Base-by-base conservation (phyloP, 2,329 filamentous ascomycete species). In the Fusarium siculi region DNA sequence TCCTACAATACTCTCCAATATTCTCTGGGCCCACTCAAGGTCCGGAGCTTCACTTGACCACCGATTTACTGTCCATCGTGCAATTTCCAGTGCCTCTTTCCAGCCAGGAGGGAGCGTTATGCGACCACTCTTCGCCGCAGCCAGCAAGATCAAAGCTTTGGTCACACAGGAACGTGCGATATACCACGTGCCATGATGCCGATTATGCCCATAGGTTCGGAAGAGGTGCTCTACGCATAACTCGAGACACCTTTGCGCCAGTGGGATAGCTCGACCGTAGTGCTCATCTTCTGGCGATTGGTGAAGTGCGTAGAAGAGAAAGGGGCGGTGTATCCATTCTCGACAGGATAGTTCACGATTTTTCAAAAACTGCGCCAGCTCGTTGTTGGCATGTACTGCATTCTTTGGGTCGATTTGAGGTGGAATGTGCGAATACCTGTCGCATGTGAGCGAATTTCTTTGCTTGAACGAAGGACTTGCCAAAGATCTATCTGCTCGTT, bases 401-500 rank as follows among this genome's bases (percentile, higher is more conserved):
- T 37, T 49, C 14, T 57, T 49, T 0, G 42, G 55, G 19, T 49
- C 55, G 8, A 57, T 37, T 36, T 57, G 55, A 14, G 40, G 40
- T 14, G 42, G 55, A n/a, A 57, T 57, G 10, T 57, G 42, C 0
- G 55, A 57, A 46, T 57, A 49, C 55, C 55, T 57, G 12, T 0
- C 21, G 9, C 25, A n/a, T 0, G 5, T 55, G 14, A 55, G 52
- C 16, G 15, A 2, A 12, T 23, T 12, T 12, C 36, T 12, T 2
- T 12, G 14, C 7, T 28, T 28, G 5, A 14, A 9, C 5, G 32
- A 34, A 36, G 2, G 2, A 2, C 40, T 19, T 23, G 28, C 55
- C 55, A 57, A n/a, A 57, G 42, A 25, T 57, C 55, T 49, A 57
- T 36, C 7, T 57, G 55, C 2, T 37, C 42, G 30, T 57, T 49